phyloP scores from a whole-genome alignment of 2,329 filamentous ascomycete species.

The Pseudogymnoascus destructans region DNA sequence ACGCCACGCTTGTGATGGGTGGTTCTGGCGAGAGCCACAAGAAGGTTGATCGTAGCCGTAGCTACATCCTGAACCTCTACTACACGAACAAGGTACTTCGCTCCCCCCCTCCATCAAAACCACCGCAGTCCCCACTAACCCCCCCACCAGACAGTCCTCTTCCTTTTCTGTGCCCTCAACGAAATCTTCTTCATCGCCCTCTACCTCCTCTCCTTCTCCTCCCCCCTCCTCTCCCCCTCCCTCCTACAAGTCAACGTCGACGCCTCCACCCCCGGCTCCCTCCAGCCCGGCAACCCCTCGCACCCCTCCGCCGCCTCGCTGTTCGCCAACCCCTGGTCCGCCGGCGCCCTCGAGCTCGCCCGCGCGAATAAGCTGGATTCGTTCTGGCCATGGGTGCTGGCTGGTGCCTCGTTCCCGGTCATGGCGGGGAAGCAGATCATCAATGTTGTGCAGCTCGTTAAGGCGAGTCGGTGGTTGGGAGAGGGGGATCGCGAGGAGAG shows the following conservation, averaged over 20 bases:
- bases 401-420: constrained; percentile 66
- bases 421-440: constrained; percentile 89
- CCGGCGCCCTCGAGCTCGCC: constrained; percentile 81
- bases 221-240: constrained; percentile 74
- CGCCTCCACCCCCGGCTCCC: constrained; percentile 38
- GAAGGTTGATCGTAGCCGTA: constrained; percentile 77
- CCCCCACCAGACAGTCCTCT: constrained; percentile 61
- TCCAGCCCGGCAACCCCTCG: constrained; percentile 54
- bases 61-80: constrained; percentile 85
- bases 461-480: constrained; percentile 82
- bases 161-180: constrained; percentile 80
- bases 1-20: constrained; percentile 80
- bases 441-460: constrained; percentile 87
- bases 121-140: constrained; percentile 10
- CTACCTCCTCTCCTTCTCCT: constrained; percentile 94
- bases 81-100: constrained; percentile 85
- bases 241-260: constrained; percentile 52
- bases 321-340: constrained; percentile 82
- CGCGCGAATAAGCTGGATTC: constrained; percentile 87
- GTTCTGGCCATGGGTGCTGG: constrained; percentile 65
- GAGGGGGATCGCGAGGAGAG: constrained; percentile 71
- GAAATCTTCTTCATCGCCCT: constrained; percentile 97
- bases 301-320: constrained; percentile 56
- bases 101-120: constrained; percentile 15
- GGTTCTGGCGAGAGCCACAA: constrained; percentile 75